Evolutionary conservation across 176 grass and related monocot genomes (phyloP), one percentile per base, ranked within the genome.

Genomic region (Tuctoria greenei): DNA sequence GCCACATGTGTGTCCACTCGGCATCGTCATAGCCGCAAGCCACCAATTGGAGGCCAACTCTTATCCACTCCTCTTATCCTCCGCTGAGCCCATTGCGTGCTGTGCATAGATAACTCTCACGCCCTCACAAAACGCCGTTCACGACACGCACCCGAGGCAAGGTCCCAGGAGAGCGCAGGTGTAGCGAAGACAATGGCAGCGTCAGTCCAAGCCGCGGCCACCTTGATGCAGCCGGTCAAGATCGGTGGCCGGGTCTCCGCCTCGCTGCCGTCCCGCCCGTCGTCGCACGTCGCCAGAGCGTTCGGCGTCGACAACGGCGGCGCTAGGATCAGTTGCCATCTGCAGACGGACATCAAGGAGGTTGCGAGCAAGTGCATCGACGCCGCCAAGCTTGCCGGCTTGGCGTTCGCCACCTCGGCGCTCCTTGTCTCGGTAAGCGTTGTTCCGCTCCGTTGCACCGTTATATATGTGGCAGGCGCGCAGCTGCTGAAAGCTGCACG

Each of bases 161-260:
- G 52, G 71, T 31, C 3, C 3, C 31, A 31, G 31, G 28, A 42
- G 16, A 49, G 57, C 61, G 23, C 24, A 68, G 77, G 31, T 3
- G 31, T 31, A 31, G 31, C 31, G 31, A n/a, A n/a, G 41, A 66
- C 61, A 5, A 96, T 96, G 93, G 89, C 89, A 83, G 82, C 90
- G 49, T 96, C 89, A 44, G 89, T 96, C 64, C 93, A 96, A 80
- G 89, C 93, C 64, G 84, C 84, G 84, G 89, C 89, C 49, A 96
- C 93, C 21, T 37, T 96, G 45, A 92, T 96, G 92, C 92, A 94
- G 80, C 92, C 92, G 35, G 76, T 83, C 74, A 95, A 91, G 84
- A 71, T 92, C 52, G 86, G 86, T 34, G 63, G 74, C 65, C 84
- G 84, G 40, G 51, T 38, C 28, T 75, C 78, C 27, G 24, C 54